A percentile compares a stretch with the other conserved stretches of the same genome.
phyloP scores from a whole-genome alignment of 1,139 yeast genomes.

The Yamadazyma trypodendri region DNA sequence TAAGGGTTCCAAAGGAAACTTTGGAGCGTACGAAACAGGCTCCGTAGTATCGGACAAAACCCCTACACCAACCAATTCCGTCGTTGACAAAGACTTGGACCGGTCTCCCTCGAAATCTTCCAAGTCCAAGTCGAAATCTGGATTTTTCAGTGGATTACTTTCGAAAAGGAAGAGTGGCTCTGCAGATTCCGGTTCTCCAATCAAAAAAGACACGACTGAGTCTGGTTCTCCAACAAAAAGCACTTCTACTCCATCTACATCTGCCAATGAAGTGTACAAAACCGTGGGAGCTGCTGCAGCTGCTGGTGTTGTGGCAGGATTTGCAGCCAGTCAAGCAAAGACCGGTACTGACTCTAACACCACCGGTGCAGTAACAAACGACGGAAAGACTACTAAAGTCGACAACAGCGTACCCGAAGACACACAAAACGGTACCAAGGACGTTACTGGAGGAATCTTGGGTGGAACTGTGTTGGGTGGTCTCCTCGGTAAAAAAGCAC shows the following conservation, averaged over 20 bases:
- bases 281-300: conserved; percentile 1
- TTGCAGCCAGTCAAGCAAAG: no score
- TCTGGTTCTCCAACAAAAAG: not conserved
- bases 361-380: not conserved
- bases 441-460: conserved; percentile 6
- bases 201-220: conserved; percentile 8
- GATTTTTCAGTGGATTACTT: not conserved
- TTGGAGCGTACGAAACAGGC: conserved; percentile 1
- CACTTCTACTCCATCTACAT: not conserved
- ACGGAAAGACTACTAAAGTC: not conserved
- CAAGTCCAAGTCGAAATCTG: not conserved
- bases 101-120: not conserved
- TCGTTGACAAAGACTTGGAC: not conserved
- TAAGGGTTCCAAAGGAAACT: conserved; percentile 4
- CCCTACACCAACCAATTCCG: conserved; percentile 15
- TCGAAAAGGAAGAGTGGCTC: conserved; percentile 13
- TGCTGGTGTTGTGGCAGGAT: conserved; percentile 1
- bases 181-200: conserved; percentile 16
- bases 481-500: conserved; percentile 1
- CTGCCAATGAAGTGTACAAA: not conserved
- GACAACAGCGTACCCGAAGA: not conserved
- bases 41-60: conserved; percentile 8
- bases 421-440: not conserved
- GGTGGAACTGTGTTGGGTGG: conserved; percentile 8
- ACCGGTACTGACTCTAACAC: not conserved